phyloP scores from a whole-genome alignment of 495 filamentous ascomycete species.

The Daldinia grandis region DNA sequence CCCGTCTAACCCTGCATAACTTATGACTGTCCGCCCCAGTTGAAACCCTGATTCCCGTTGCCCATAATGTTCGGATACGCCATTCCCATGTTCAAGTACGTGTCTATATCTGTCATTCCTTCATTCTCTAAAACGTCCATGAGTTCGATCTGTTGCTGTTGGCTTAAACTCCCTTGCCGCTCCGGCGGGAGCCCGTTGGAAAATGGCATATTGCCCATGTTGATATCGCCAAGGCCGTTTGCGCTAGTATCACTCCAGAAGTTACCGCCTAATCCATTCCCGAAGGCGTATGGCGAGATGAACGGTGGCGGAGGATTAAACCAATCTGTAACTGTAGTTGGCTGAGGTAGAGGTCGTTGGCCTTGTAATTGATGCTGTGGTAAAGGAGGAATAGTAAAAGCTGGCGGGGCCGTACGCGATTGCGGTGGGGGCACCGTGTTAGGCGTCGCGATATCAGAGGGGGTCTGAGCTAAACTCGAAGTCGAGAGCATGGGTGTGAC shows the following conservation, averaged over 20 bases:
- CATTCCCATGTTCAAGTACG: constrained; percentile 61
- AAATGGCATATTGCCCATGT: constrained; percentile 40
- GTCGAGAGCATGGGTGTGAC: constrained; percentile 38
- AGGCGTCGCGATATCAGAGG: constrained; percentile 37
- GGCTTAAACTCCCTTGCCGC: constrained; percentile 70
- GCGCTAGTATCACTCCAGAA: constrained; percentile 54
- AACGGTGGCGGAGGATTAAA: constrained; percentile 61
- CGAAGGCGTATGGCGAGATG: constrained; percentile 56
- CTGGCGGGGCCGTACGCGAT: constrained; percentile 38
- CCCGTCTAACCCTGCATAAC: background rate
- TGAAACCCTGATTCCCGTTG: constrained; percentile 29
- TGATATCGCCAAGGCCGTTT: constrained; percentile 48
- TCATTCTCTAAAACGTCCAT: constrained; percentile 72
- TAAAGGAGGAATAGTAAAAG: constrained; percentile 52
- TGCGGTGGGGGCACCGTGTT: constrained; percentile 38
- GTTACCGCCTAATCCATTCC: constrained; percentile 55
- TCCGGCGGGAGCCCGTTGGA: constrained; percentile 45
- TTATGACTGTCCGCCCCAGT: constrained; percentile 32
- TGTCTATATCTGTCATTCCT: constrained; percentile 69
- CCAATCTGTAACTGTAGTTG: constrained; percentile 52
- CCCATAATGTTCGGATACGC: constrained; percentile 33
- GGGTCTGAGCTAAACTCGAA: constrained; percentile 36
- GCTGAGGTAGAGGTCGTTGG: constrained; percentile 50
- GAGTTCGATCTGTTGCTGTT: constrained; percentile 75
- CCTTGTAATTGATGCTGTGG: constrained; percentile 46